A percentile compares a stretch with the other conserved stretches of the same genome.
These are phyloP conservation scores for Dunaliella primolecta DNA, from an alignment of 139 green algal species.

Conservation along the genomic window DNA sequence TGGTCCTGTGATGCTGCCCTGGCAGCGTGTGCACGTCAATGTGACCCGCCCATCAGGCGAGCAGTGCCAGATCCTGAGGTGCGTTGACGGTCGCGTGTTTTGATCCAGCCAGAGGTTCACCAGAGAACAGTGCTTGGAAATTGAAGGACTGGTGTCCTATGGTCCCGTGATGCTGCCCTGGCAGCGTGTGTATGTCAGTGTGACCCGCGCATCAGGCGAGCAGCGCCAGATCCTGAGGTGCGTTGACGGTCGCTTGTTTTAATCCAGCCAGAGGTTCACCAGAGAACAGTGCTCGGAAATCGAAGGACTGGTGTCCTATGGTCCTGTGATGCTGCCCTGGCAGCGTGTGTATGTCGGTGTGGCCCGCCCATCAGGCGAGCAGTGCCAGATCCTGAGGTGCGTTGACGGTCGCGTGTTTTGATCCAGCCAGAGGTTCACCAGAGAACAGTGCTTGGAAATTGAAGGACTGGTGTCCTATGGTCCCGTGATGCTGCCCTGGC, in stretches of 20 bases:
- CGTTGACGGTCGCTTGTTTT: too few relatives aligned
- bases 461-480: too few relatives aligned
- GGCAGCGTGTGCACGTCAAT: conserved; percentile 30
- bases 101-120: too few relatives aligned
- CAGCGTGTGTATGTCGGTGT: conserved; percentile 32
- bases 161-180: conserved; percentile 30
- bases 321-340: conserved; percentile 32
- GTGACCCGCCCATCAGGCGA: conserved; percentile 14
- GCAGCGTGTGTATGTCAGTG: conserved; percentile 29
- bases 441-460: too few relatives aligned
- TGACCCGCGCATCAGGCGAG: conserved; percentile 7
- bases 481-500: conserved; percentile 34
- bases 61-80: conserved; percentile 37
- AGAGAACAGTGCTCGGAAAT: too few relatives aligned
- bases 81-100: too few relatives aligned
- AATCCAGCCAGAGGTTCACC: too few relatives aligned
- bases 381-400: conserved; percentile 40
- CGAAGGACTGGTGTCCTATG: too few relatives aligned
- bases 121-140: too few relatives aligned
- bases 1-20: conserved; percentile 29
- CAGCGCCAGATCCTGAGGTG: conserved; percentile 39
- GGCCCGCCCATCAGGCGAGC: neutral
- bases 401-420: too few relatives aligned
- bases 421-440: too few relatives aligned
- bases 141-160: too few relatives aligned